Percentiles rank a stretch among this genome's conserved stretches.
Conservation (phyloP, 108 stramenopile species). For the Cyclotella sp. region DNA sequence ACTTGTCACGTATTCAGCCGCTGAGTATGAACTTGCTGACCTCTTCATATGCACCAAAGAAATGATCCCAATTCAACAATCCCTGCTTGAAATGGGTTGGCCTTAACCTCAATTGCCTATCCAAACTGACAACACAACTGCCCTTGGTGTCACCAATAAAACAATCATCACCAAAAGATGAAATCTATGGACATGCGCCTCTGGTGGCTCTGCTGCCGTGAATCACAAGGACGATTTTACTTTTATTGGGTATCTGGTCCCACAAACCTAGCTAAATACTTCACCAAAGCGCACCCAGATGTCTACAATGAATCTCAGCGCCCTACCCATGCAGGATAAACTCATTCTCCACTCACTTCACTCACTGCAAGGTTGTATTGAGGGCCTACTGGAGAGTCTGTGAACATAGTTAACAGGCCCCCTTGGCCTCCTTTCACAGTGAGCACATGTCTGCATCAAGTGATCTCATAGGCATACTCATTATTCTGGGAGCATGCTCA, state of each 20-base stretch:
- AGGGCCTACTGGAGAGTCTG: too few species aligned
- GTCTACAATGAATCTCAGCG: background rate
- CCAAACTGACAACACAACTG: constrained; percentile 1
- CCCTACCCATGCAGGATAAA: background rate
- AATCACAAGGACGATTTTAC: background rate
- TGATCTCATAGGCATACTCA: too few species aligned
- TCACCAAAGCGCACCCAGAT: background rate
- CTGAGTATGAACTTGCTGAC: too few species aligned
- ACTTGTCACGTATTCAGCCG: too few species aligned
- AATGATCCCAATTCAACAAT: too few species aligned
- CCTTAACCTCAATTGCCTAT: background rate
- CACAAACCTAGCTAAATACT: background rate
- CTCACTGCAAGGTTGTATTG: too few species aligned
- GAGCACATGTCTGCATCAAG: background rate
- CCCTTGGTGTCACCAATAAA: background rate
- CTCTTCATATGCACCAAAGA: too few species aligned
- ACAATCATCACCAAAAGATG: background rate
- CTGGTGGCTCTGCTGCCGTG: background rate
- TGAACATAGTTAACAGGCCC: too few species aligned
- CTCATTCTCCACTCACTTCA: background rate
- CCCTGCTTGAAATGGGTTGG: constrained; percentile 12
- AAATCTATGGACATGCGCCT: background rate
- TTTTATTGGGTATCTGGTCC: background rate
- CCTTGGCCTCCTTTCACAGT: too few species aligned
- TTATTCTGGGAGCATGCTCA: too few species aligned